Evolutionary conservation across 2,329 filamentous ascomycete genomes (phyloP), one percentile per base, ranked within the genome.

Genomic region (Ophiostoma sp.): DNA sequence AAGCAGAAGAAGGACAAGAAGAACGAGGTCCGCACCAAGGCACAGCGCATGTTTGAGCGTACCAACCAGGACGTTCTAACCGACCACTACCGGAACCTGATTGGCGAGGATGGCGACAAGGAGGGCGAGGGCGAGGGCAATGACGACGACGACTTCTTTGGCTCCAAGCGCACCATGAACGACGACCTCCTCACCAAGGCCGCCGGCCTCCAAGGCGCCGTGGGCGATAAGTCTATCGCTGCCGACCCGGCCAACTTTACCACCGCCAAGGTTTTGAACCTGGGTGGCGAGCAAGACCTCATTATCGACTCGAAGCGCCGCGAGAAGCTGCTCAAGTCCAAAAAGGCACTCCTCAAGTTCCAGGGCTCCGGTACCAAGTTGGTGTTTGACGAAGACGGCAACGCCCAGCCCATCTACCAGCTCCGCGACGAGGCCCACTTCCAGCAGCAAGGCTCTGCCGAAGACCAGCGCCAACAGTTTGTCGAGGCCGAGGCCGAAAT

Each of bases 11-110:
- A 88, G 80, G 45, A 66, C 61, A 90, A 91, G 82, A 91, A 93
- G 83, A 85, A 87, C 12, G 88, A 90, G 78, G 93, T 97, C 22
- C 89, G 94, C 75, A 99, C 97, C 42, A 98, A 97, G 82, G 97
- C 97, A 81, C 94, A 99, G 82, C 92, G 94, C 78, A 98, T 99
- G 96, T 98, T 98, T 82, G 95, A 98, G 84, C 88, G 96, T 75
- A 93, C 92, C 78, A 99, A 99, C 82, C 95, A 98, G 82, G 95
- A 98, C 80, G 93, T 99, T 42, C 83, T 99, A 76, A 95, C 95
- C n/a, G 90, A 92, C 72, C 96, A 99, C 83, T 98, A 98, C 85
- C 89, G 90, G 74, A 97, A 95, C 79, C 87, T 99, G 76, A 90
- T 98, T 74, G 82, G 83, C 75, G 80, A 82, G 66, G 92, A 93